Conservation (phyloP, 768 basidiomycete genomes). For the Epithele typhae region DNA sequence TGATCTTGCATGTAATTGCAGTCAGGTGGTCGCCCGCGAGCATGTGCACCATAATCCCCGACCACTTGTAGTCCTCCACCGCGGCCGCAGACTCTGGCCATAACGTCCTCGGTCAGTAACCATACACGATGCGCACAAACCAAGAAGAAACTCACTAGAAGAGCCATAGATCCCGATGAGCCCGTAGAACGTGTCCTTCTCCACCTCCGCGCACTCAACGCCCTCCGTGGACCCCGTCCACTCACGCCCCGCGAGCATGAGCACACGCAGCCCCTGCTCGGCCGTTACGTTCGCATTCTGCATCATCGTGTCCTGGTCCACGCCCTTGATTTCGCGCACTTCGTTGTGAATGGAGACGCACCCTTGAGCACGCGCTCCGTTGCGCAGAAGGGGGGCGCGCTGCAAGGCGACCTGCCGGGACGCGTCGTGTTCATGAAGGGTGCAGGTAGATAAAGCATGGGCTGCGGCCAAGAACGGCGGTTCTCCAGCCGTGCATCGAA, state of each 20-base stretch:
- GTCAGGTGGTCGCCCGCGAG: conserved; percentile 1
- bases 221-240: conserved; percentile 15
- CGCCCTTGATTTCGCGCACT: background rate
- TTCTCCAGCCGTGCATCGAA: too few species aligned
- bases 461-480: too few species aligned
- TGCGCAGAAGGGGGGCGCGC: too few species aligned
- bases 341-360: background rate
- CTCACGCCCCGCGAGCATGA: conserved; percentile 32
- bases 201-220: conserved; percentile 40
- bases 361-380: conserved; percentile 45
- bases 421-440: too few species aligned
- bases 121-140: background rate
- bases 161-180: background rate
- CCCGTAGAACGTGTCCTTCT: conserved; percentile 36
- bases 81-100: background rate
- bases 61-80: background rate
- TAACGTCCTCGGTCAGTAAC: background rate
- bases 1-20: conserved; percentile 39
- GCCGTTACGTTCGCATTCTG: background rate
- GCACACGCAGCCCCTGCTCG: conserved; percentile 17
- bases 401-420: too few species aligned
- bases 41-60: conserved; percentile 1
- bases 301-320: conserved; percentile 1
- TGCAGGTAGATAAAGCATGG: too few species aligned
- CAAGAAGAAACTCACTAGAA: background rate